Evolutionary conservation across 2,329 filamentous ascomycete genomes (phyloP), one percentile per base, ranked within the genome.

Genomic region (Pseudonectria foliicola): DNA sequence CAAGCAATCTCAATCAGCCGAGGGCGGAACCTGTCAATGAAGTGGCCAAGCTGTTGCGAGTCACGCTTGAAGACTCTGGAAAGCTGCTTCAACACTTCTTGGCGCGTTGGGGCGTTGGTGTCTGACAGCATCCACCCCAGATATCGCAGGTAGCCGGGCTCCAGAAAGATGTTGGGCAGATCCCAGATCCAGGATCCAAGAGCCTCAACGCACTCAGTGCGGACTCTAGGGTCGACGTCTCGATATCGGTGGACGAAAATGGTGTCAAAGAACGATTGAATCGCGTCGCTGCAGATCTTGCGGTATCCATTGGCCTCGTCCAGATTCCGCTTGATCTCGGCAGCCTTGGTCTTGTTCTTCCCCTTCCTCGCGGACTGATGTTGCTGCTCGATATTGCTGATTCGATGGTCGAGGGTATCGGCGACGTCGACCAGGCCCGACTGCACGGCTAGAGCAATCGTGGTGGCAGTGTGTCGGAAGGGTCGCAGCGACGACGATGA

Each of bases 71-170:
- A 90, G 5, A 98, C 72, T 38, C 76, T 80, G 14, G 77, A 71
- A 11, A 98, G 70, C 58, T 96, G 88, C 52, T 80, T 85, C 27
- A 98, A 64, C 3, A 93, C 87, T 57, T 95, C 88, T n/a, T 82
- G 73, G 35, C 92, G 77, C 14, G 86, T 89, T 7, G 78, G 65
- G 1, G 80, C 70, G 40, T 80, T 73, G 4, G 80, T 73, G 56
- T 98, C 92, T 4, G 89, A 95, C 21, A 98, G 71, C 54, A 95
- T 81, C 92, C 92, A 98, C 34, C 92, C 92, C 6, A 98, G 70
- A 53, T 98, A 98, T 41, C 92, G 81, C 33, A 98, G 68, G 61
- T 95, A 95, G 48, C 82, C 75, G 2, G 87, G 87, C 46, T 95
- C 85, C 59, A 95, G 86, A 62, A 95, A 98, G 29, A 85, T 75